Evolutionary conservation across 805 yeast genomes (phyloP).

Genomic region (Torulaspora gathmanii): DNA sequence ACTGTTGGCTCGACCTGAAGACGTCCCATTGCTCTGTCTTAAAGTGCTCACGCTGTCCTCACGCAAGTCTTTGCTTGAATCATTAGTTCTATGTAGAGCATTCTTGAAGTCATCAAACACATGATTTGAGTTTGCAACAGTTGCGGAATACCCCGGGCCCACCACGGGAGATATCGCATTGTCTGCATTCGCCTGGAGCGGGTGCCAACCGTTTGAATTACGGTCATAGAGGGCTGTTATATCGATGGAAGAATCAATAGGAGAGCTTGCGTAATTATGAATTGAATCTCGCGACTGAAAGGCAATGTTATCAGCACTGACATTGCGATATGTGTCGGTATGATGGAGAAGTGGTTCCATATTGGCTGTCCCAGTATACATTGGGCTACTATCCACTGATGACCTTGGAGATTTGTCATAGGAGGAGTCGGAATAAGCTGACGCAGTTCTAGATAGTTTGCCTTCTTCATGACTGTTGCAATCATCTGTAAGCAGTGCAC

Average conservation of each 20-base stretch:
- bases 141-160: constrained; percentile 17
- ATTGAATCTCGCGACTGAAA: constrained; percentile 33
- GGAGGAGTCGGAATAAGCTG: constrained; percentile 12
- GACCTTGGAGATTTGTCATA: constrained; percentile 22
- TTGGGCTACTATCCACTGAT: constrained; percentile 18
- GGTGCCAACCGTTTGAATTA: constrained; percentile 29
- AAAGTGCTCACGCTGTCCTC: constrained; percentile 10
- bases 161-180: constrained; percentile 15
- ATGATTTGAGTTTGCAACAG: constrained; percentile 19
- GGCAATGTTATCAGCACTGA: constrained; percentile 22
- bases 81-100: constrained; percentile 11
- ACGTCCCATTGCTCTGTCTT: constrained; percentile 3
- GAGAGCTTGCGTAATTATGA: constrained; percentile 14
- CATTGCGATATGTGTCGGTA: constrained; percentile 15
- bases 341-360: constrained; percentile 32
- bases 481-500: constrained; percentile 19
- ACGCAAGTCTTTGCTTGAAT: constrained; percentile 1
- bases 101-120: constrained; percentile 26
- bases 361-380: constrained; percentile 11
- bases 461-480: constrained; percentile 2
- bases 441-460: constrained; percentile 6
- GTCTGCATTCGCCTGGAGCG: constrained; percentile 19
- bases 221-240: constrained; percentile 37
- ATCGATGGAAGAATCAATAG: constrained; percentile 36
- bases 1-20: constrained; percentile 3